phyloP scores from a whole-genome alignment of 1,284 basidiomycete genomes.

The Coniferiporia weirii region DNA sequence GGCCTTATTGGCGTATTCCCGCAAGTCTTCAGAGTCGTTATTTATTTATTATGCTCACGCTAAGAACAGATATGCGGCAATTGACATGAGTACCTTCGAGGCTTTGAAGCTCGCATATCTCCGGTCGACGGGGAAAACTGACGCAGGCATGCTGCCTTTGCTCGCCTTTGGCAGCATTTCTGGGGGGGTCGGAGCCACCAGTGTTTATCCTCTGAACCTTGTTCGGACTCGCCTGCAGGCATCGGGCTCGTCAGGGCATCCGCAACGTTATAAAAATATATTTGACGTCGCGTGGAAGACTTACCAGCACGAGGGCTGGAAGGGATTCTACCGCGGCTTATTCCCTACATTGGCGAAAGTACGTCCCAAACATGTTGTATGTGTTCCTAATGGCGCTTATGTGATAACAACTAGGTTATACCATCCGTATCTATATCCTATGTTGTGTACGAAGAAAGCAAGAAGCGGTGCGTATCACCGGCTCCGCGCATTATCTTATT shows the following conservation, averaged over 20 bases:
- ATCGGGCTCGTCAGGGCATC: constrained; percentile 90
- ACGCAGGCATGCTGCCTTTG: constrained; percentile 78
- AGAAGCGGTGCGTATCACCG: constrained; percentile 53
- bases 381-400: constrained; percentile 18
- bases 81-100: constrained; percentile 95
- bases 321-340: constrained; percentile 92
- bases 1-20: constrained; percentile 89
- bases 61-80: constrained; percentile 67
- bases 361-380: constrained; percentile 1
- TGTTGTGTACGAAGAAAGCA: constrained; percentile 82
- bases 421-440: constrained; percentile 94
- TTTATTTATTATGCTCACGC: constrained; percentile 7
- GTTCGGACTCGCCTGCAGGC: constrained; percentile 95
- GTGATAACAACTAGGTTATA: constrained; percentile 56
- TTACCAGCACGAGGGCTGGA: constrained; percentile 82
- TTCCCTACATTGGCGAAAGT: constrained; percentile 90
- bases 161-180: constrained; percentile 87
- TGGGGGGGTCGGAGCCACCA: constrained; percentile 87
- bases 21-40: constrained; percentile 38
- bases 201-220: constrained; percentile 89
- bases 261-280: constrained; percentile 83
- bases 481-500: background rate
- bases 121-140: constrained; percentile 74
- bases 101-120: constrained; percentile 83
- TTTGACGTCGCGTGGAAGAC: constrained; percentile 83